Percentiles rank a stretch among this genome's conserved stretches.
Conservation (phyloP, 139 green algal species). For the Coelastrella sp. region DNA sequence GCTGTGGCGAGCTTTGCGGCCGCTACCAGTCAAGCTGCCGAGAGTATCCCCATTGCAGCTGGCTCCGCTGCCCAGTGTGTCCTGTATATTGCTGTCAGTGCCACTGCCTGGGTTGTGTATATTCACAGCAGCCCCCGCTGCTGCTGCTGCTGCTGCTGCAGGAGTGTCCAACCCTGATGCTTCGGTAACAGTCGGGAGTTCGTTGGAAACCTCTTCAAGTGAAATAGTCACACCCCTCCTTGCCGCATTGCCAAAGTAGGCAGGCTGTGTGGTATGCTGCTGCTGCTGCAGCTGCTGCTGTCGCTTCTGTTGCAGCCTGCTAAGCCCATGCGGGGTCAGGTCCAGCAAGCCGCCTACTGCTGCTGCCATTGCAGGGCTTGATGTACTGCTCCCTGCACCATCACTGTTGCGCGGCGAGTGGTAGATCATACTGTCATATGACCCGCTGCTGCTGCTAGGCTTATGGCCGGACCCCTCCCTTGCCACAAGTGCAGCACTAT, state of each 20-base stretch:
- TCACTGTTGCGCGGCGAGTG: conserved; percentile 26
- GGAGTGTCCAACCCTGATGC: not conserved
- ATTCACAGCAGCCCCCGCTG: not conserved
- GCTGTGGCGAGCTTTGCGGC: not conserved
- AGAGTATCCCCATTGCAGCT: not conserved
- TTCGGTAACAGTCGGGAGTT: not conserved
- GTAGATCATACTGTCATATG: conserved; percentile 29
- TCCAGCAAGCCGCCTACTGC: conserved; percentile 2
- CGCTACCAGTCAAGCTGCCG: conserved; percentile 1
- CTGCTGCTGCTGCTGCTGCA: not conserved
- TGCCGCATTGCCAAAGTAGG: not conserved
- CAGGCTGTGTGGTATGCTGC: not conserved
- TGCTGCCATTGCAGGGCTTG: not conserved
- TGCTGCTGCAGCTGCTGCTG: conserved; percentile 22
- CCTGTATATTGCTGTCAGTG: not conserved
- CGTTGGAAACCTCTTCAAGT: not conserved
- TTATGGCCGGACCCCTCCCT: not conserved
- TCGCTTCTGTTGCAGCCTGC: conserved; percentile 13
- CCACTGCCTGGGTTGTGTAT: not conserved
- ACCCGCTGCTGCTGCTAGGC: conserved; percentile 37
- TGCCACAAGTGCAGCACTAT: not conserved
- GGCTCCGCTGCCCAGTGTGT: not conserved
- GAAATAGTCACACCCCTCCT: not conserved
- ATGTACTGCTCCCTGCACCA: not conserved
- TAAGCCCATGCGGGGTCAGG: not conserved